phyloP scores from a whole-genome alignment of 2,329 filamentous ascomycete genomes.

The Botrytis deweyae region DNA sequence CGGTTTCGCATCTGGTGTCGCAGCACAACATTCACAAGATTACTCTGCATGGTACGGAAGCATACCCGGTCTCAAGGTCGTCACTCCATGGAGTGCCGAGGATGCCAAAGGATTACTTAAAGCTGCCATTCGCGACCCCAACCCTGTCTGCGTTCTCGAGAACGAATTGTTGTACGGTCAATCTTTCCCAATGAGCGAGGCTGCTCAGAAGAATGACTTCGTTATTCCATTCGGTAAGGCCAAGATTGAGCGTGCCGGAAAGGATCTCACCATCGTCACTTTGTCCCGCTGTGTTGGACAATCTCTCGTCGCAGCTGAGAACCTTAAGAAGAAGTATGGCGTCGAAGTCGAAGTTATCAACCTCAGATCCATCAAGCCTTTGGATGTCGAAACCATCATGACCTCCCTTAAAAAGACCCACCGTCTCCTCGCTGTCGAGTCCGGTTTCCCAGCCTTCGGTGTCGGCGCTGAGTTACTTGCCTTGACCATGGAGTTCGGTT shows the following conservation, averaged over 20 bases:
- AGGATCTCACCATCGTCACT: conserved; percentile 93
- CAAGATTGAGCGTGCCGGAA: conserved; percentile 95
- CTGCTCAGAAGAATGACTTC: conserved; percentile 93
- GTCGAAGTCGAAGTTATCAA: conserved; percentile 97
- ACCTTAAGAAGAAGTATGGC: conserved; percentile 94
- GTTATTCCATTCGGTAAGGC: conserved; percentile 97
- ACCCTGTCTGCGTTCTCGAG: conserved; percentile 88
- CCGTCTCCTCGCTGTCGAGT: conserved; percentile 87
- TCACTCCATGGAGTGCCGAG: conserved; percentile 92
- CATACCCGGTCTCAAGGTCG: conserved; percentile 96
- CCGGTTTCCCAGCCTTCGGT: conserved; percentile 93
- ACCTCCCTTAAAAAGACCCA: conserved; percentile 99
- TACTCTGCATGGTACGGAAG: conserved; percentile 99
- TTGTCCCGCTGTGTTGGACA: conserved; percentile 95
- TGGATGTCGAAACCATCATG: conserved; percentile 92
- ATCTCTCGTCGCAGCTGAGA: conserved; percentile 81
- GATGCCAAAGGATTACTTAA: conserved; percentile 98
- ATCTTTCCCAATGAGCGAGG: conserved; percentile 95
- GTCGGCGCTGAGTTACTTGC: conserved; percentile 91
- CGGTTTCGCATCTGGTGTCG: conserved; percentile 94
- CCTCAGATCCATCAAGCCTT: conserved; percentile 93
- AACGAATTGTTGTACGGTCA: conserved; percentile 93
- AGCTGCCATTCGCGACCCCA: conserved; percentile 96
- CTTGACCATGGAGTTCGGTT: conserved; percentile 94
- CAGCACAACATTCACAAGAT: conserved; percentile 97